Conservation (phyloP, 129 eudicot genomes). For the Centaurea solstitialis region DNA sequence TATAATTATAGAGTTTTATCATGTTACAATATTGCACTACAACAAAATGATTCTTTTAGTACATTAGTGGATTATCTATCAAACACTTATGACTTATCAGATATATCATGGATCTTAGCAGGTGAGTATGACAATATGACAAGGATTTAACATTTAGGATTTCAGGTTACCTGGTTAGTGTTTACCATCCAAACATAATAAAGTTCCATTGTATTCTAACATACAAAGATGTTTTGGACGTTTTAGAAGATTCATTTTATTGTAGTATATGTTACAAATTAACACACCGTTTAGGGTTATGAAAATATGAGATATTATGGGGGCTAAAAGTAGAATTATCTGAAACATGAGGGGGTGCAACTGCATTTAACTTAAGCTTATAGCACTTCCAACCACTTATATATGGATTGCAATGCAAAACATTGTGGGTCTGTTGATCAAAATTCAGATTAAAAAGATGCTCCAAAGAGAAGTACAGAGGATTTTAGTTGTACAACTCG, state of each 20-base stretch:
- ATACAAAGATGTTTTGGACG: too few species aligned
- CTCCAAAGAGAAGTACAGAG: background rate
- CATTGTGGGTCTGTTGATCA: background rate
- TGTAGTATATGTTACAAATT: too few species aligned
- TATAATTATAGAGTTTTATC: background rate
- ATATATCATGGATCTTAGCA: background rate
- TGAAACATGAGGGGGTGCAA: background rate
- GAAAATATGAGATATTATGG: background rate
- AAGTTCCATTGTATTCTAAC: too few species aligned
- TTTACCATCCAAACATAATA: background rate
- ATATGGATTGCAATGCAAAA: background rate
- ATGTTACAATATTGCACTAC: background rate
- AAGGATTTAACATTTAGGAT: too few species aligned
- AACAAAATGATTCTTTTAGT: background rate
- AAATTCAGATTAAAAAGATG: background rate
- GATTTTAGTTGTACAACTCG: background rate
- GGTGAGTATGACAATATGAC: background rate
- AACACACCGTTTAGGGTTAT: too few species aligned
- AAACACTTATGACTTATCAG: background rate
- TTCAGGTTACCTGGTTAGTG: background rate
- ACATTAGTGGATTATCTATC: background rate
- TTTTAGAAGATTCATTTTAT: too few species aligned
- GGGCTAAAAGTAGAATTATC: background rate
- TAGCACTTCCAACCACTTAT: background rate
- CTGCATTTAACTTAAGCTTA: background rate